Percentiles rank a stretch among this genome's conserved stretches.
Evolutionary conservation across 352 stramenopile species (phyloP).

Genomic region (Blastocystis hominis): DNA sequence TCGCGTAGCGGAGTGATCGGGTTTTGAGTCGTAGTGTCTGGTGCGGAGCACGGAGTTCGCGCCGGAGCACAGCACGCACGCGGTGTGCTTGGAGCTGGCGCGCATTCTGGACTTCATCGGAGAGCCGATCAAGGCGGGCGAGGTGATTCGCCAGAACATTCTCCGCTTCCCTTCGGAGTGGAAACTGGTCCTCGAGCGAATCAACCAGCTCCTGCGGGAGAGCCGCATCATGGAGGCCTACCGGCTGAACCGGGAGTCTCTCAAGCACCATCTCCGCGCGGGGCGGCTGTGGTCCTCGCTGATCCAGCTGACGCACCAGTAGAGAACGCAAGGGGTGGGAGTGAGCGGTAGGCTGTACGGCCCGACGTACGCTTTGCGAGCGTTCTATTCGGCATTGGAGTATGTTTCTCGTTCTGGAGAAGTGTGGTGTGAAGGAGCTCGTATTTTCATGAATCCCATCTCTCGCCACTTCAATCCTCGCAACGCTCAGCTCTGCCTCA

Average conservation of each 20-base stretch:
- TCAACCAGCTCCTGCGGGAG: not conserved
- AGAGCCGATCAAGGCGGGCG: not conserved
- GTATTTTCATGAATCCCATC: conserved; percentile 35
- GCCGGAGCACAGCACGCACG: not conserved
- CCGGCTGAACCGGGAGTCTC: not conserved
- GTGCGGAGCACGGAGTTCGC: conserved; percentile 18
- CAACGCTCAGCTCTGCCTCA: not conserved
- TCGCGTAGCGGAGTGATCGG: not conserved
- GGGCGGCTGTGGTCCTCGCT: conserved; percentile 24
- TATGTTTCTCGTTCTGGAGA: conserved; percentile 12
- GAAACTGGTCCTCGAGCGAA: conserved; percentile 12
- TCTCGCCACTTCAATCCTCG: not conserved
- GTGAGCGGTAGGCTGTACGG: not conserved
- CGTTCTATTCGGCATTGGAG: not conserved
- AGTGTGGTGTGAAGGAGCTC: conserved; percentile 52
- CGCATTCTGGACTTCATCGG: conserved; percentile 43
- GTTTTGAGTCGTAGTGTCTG: not conserved
- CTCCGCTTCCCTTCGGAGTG: conserved; percentile 3
- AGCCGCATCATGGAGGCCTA: not conserved
- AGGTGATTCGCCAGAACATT: not conserved
- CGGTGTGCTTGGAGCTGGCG: conserved; percentile 18
- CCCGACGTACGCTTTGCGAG: not conserved
- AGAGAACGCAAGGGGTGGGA: too few species aligned
- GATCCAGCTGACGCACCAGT: conserved; percentile 22
- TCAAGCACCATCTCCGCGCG: not conserved